phyloP scores from a whole-genome alignment of 805 yeast genomes.

The Lachancea meyersii region DNA sequence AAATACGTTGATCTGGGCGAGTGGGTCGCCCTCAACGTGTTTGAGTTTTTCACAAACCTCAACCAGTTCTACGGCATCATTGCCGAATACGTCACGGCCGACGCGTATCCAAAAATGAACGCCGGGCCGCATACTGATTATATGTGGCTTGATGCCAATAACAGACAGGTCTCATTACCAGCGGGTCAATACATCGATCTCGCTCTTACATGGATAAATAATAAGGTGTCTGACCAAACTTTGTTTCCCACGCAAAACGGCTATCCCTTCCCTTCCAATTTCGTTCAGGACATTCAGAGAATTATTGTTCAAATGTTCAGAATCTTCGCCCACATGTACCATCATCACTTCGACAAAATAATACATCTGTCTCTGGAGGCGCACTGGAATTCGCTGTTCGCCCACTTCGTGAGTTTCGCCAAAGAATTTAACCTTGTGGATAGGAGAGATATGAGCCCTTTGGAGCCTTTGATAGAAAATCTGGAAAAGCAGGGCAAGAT shows the following conservation, averaged over 20 bases:
- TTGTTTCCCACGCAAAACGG: constrained; percentile 90
- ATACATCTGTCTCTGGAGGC: constrained; percentile 92
- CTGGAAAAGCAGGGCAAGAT: constrained; percentile 86
- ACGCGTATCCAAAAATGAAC: constrained; percentile 85
- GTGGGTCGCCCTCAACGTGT: constrained; percentile 90
- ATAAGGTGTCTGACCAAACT: constrained; percentile 81
- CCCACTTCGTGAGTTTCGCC: constrained; percentile 84
- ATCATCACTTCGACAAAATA: constrained; percentile 88
- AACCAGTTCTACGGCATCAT: constrained; percentile 88
- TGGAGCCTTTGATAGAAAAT: constrained; percentile 66
- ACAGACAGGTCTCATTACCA: constrained; percentile 78
- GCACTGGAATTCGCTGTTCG: constrained; percentile 96
- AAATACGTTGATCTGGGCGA: constrained; percentile 91
- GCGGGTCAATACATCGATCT: constrained; percentile 90
- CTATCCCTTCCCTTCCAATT: constrained; percentile 80
- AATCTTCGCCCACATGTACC: constrained; percentile 90
- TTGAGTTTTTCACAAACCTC: constrained; percentile 80
- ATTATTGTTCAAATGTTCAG: constrained; percentile 90
- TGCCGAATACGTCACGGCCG: constrained; percentile 85
- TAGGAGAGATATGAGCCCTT: constrained; percentile 70
- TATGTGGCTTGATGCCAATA: constrained; percentile 78
- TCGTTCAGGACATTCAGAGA: constrained; percentile 74
- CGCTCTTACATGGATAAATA: constrained; percentile 84
- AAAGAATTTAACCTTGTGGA: constrained; percentile 81
- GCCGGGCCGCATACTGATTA: constrained; percentile 93